phyloP scores from a whole-genome alignment of 2,329 filamentous ascomycete genomes.

The Thermothelomyces thermophilus region DNA sequence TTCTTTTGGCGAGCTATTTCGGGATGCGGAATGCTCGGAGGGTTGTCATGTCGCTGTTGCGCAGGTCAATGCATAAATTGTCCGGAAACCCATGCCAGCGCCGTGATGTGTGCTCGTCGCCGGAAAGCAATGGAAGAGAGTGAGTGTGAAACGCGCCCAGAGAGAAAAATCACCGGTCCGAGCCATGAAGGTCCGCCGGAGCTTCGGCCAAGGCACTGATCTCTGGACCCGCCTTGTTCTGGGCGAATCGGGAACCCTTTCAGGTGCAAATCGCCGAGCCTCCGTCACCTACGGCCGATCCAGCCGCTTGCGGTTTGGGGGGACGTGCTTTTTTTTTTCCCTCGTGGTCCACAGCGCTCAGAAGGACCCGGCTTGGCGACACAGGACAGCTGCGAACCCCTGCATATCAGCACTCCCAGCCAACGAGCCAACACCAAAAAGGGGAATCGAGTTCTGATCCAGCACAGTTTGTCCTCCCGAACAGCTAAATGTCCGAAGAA shows the following conservation, averaged over 20 bases:
- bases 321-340: constrained; percentile 4
- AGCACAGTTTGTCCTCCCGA: background rate
- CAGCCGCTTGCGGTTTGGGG: constrained; percentile 6
- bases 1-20: constrained; percentile 17
- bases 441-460: background rate
- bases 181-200: constrained; percentile 11
- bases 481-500: background rate
- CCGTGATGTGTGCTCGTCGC: constrained; percentile 6
- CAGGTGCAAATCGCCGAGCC: constrained; percentile 19
- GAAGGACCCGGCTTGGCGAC: constrained; percentile 1
- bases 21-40: constrained; percentile 9
- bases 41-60: constrained; percentile 21
- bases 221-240: constrained; percentile 10
- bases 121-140: constrained; percentile 4
- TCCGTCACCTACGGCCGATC: constrained; percentile 1
- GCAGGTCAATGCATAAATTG: constrained; percentile 8
- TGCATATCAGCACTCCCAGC: background rate
- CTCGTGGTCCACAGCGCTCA: background rate
- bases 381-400: background rate
- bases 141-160: background rate
- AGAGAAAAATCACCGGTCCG: constrained; percentile 18
- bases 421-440: background rate
- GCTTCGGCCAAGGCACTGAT: constrained; percentile 7
- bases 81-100: constrained; percentile 10
- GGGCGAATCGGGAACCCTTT: constrained; percentile 21